Conservation (phyloP, 2,329 filamentous ascomycete species). For the Alternaria ethzedia region DNA sequence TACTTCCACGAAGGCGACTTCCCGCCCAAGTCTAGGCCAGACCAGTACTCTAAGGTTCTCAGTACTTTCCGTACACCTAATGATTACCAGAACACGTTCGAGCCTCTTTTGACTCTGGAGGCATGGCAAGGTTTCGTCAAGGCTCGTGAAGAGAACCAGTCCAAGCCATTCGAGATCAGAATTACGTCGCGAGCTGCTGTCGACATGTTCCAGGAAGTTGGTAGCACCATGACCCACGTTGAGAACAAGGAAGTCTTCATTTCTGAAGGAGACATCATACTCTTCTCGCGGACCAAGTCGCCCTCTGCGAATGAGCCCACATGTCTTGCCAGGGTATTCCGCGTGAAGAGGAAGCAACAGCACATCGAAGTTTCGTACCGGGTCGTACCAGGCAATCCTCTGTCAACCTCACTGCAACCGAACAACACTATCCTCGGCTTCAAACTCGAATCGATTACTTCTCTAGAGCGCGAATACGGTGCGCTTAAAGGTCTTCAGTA, state of each 20-base stretch:
- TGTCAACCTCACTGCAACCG: slow-evolving; percentile 70
- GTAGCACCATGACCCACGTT: slow-evolving; percentile 75
- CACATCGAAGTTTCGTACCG: slow-evolving; percentile 85
- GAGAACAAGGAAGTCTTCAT: slow-evolving; percentile 75
- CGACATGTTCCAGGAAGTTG: slow-evolving; percentile 91
- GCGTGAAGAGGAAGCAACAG: slow-evolving; percentile 80
- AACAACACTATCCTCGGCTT: slow-evolving; percentile 74
- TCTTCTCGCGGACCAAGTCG: slow-evolving; percentile 76
- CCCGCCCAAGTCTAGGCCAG: slow-evolving; percentile 74
- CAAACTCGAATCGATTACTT: slow-evolving; percentile 91
- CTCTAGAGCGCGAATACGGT: slow-evolving; percentile 93
- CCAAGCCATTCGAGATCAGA: slow-evolving; percentile 84
- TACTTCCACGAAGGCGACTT: slow-evolving; percentile 90
- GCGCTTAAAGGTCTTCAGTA: slow-evolving; percentile 89
- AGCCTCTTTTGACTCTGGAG: slow-evolving; percentile 87
- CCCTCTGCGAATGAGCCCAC: slow-evolving; percentile 76
- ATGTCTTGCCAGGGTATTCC: slow-evolving; percentile 84
- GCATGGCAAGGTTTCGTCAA: slow-evolving; percentile 95
- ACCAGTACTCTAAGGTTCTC: slow-evolving; percentile 76
- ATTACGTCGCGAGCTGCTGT: slow-evolving; percentile 87
- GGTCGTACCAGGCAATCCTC: slow-evolving; percentile 70
- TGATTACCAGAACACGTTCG: slow-evolving; percentile 88
- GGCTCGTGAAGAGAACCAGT: slow-evolving; percentile 82
- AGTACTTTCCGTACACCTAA: slow-evolving; percentile 76
- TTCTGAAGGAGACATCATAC: slow-evolving; percentile 84